phyloP scores from a whole-genome alignment of 2,329 filamentous ascomycete species.

The Talaromyces amestolkiae region DNA sequence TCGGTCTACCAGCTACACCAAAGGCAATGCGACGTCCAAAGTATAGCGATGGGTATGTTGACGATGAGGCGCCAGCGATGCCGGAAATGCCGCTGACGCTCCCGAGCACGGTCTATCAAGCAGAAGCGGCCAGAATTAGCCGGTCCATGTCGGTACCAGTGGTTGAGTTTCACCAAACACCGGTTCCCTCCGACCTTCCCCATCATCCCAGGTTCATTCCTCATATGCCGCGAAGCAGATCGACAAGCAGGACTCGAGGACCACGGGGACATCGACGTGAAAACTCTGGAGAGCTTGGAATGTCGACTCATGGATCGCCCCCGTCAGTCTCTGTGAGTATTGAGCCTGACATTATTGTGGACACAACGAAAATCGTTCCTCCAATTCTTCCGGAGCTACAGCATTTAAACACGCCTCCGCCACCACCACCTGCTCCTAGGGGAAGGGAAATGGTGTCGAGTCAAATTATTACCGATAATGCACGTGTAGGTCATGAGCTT shows the following conservation, averaged over 20 bases:
- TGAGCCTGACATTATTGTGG: slow-evolving; percentile 41
- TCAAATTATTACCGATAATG: slow-evolving; percentile 42
- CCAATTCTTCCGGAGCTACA: slow-evolving; percentile 61
- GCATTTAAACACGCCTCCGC: slow-evolving; percentile 56
- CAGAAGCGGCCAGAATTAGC: slow-evolving; percentile 36
- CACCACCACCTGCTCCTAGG: slow-evolving; percentile 48
- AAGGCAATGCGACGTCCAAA: slow-evolving; percentile 82
- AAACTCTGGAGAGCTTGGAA: slow-evolving; percentile 27
- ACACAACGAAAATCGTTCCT: slow-evolving; percentile 33
- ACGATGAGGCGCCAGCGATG: slow-evolving; percentile 53
- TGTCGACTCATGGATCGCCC: slow-evolving; percentile 30
- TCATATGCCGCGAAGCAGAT: slow-evolving; percentile 40
- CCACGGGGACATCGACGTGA: slow-evolving; percentile 31
- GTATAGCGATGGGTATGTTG: slow-evolving; percentile 51
- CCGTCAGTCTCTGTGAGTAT: slow-evolving; percentile 52
- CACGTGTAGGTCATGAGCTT: slow-evolving; percentile 35
- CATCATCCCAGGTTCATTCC: slow-evolving; percentile 43
- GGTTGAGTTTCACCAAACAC: slow-evolving; percentile 28
- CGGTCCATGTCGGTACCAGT: slow-evolving; percentile 43
- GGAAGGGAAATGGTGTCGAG: slow-evolving; percentile 40
- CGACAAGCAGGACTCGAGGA: slow-evolving; percentile 38
- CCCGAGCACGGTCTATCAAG: slow-evolving; percentile 37
- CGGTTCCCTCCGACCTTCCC: slow-evolving; percentile 34
- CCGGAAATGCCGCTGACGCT: slow-evolving; percentile 53
- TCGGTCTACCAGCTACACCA: slow-evolving; percentile 86